A percentile compares a stretch with the other conserved stretches of the same genome.
Conservation (phyloP, 2,329 filamentous ascomycete species). For the Botrytis byssoidea region DNA sequence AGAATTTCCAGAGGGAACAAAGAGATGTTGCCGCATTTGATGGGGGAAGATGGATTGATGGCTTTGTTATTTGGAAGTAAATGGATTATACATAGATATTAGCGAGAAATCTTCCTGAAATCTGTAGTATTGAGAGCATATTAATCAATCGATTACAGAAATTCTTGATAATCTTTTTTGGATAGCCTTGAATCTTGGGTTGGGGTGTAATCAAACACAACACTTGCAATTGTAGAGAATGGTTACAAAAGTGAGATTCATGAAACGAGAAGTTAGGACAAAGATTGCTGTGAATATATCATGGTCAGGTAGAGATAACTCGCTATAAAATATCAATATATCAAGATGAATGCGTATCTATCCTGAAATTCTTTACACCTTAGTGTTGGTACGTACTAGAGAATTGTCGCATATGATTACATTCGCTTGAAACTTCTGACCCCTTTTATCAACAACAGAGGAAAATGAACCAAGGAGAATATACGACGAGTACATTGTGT, state of each 20-base stretch:
- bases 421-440: neutral
- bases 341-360: too few relatives aligned
- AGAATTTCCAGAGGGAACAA: neutral
- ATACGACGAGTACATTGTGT: fast-evolving
- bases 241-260: neutral
- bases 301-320: fast-evolving
- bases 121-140: neutral
- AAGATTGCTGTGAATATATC: fast-evolving
- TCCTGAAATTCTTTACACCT: too few relatives aligned
- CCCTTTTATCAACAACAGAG: neutral
- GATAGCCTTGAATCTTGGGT: fast-evolving
- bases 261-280: neutral
- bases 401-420: neutral
- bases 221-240: neutral
- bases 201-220: neutral
- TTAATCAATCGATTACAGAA: neutral
- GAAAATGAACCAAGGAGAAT: neutral
- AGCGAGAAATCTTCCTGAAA: neutral
- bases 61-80: neutral
- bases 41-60: neutral
- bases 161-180: fast-evolving
- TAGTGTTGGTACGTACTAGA: too few relatives aligned
- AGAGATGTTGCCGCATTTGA: neutral
- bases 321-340: too few relatives aligned
- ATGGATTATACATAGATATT: neutral